These are phyloP conservation scores for Coniochaeta sp. DNA, from an alignment of 2,329 filamentous ascomycete species.

Conservation along the genomic window DNA sequence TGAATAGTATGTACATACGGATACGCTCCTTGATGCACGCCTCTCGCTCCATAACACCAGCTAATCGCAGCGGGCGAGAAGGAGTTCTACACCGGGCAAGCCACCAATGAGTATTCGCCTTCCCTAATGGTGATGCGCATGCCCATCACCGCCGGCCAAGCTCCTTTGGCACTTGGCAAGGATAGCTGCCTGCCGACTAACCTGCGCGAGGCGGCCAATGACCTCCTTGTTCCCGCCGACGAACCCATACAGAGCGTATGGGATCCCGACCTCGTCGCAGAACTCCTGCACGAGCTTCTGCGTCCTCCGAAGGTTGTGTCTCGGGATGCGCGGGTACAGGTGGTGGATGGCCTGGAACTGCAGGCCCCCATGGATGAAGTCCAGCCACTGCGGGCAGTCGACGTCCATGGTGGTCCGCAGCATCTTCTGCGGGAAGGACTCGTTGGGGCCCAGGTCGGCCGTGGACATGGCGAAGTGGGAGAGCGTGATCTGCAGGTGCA, in stretches of 20 bases:
- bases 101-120: conserved; percentile 7
- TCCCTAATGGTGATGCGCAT: conserved; percentile 19
- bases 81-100: conserved; percentile 6
- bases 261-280: conserved; percentile 73
- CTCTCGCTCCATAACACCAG: neutral
- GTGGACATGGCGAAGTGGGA: conserved; percentile 95
- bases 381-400: conserved; percentile 79
- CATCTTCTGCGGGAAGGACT: conserved; percentile 88
- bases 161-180: conserved; percentile 65
- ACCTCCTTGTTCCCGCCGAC: conserved; percentile 77
- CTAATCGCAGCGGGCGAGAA: conserved; percentile 3
- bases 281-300: conserved; percentile 76
- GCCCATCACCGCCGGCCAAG: conserved; percentile 23
- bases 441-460: conserved; percentile 71
- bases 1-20: no score
- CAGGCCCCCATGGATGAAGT: conserved; percentile 81
- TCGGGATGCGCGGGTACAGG: conserved; percentile 73
- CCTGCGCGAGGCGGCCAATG: conserved; percentile 67
- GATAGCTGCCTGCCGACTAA: conserved; percentile 72
- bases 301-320: conserved; percentile 71
- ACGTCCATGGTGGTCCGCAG: conserved; percentile 91
- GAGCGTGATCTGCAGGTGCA: conserved; percentile 86
- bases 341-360: conserved; percentile 90
- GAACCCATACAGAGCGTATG: conserved; percentile 82
- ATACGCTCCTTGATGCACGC: no score